Percentiles rank a stretch among this genome's conserved stretches.
Conservation (phyloP, 2,329 filamentous ascomycete genomes). For the Chaetomiaceae sp. region DNA sequence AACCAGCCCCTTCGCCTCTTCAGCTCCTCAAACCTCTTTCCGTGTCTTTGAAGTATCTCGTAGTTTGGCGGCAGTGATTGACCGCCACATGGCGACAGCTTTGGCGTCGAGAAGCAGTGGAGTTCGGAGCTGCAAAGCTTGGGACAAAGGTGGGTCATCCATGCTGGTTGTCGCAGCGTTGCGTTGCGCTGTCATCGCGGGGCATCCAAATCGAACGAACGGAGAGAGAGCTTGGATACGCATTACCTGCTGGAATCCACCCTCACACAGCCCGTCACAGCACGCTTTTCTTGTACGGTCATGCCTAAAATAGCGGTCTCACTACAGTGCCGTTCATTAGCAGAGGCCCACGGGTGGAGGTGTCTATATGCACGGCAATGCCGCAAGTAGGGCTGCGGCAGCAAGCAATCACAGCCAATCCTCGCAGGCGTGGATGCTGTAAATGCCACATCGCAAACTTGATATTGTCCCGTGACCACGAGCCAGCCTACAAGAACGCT, state of each 20-base stretch:
- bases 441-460: slow-evolving; percentile 17
- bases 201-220: slow-evolving; percentile 13
- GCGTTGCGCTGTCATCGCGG: slow-evolving; percentile 27
- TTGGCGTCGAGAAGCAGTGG: slow-evolving; percentile 15
- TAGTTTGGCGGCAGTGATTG: slow-evolving; percentile 5
- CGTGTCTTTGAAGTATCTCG: neutral
- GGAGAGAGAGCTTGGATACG: slow-evolving; percentile 1
- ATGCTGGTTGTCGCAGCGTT: slow-evolving; percentile 20
- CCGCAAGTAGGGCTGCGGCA: slow-evolving; percentile 22
- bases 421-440: neutral
- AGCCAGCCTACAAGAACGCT: neutral
- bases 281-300: slow-evolving; percentile 8
- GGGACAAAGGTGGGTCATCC: slow-evolving; percentile 15
- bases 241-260: neutral
- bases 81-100: slow-evolving; percentile 16
- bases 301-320: slow-evolving; percentile 19
- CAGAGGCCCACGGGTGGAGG: slow-evolving; percentile 9
- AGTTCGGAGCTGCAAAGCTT: slow-evolving; percentile 18
- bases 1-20: neutral
- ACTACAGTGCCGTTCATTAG: slow-evolving; percentile 11
- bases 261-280: neutral
- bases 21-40: neutral
- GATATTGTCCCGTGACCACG: slow-evolving; percentile 12
- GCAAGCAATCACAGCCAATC: slow-evolving; percentile 19
- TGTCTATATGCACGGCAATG: slow-evolving; percentile 20